Conservation (phyloP, 148 eudicot genomes). For the Cornus florida region DNA sequence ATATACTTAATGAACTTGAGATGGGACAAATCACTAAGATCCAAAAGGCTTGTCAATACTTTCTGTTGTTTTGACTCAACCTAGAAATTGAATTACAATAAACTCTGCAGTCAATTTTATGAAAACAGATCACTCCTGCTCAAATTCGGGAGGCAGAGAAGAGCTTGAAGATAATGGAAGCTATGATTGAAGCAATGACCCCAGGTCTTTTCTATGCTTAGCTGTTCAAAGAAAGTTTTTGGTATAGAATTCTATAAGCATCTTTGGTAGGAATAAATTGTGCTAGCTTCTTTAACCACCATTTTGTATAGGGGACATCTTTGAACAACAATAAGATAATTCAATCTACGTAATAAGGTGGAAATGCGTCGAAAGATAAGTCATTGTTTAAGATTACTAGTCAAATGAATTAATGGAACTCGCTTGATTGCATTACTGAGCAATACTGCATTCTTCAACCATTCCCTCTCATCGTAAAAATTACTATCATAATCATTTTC, state of each 20-base stretch:
- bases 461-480: too few relatives aligned
- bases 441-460: too few relatives aligned
- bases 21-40: background rate
- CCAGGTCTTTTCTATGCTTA: conserved; percentile 52
- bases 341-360: too few relatives aligned
- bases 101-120: conserved; percentile 10
- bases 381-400: too few relatives aligned
- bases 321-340: too few relatives aligned
- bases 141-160: conserved; percentile 99
- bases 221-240: background rate
- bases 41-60: background rate
- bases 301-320: too few relatives aligned
- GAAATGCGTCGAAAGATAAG: too few relatives aligned
- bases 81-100: background rate
- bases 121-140: conserved; percentile 77
- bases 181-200: conserved; percentile 95
- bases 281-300: background rate
- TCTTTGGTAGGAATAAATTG: background rate
- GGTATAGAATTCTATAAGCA: background rate
- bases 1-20: background rate
- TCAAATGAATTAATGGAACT: too few relatives aligned
- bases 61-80: background rate
- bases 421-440: too few relatives aligned
- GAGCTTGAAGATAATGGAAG: conserved; percentile 83
- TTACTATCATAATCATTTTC: too few relatives aligned